Evolutionary conservation across 2,329 filamentous ascomycete species (phyloP), one percentile per base, ranked within the genome.

Genomic region (Curvularia hawaiiensis): DNA sequence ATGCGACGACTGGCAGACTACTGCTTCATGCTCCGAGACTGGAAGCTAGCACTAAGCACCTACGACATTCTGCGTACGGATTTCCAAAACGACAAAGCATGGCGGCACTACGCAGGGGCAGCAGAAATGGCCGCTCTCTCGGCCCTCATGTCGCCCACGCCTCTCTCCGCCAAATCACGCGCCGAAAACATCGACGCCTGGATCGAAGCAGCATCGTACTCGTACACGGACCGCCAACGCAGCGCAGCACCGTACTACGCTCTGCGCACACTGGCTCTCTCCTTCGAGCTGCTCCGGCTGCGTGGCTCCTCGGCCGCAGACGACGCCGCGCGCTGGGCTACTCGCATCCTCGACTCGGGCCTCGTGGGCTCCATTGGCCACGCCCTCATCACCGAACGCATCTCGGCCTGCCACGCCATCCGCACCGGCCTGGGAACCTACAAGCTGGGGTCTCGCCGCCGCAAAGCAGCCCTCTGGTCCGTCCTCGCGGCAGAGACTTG

Each of bases 1-100:
- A 91, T 99, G 86, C 88, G 95, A 35, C 96, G 96, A 72, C 81
- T 99, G 48, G 95, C 91, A 43, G 95, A 99, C 74, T 98, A 94
- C 77, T 89, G 92, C 11, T 96, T 99, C 71, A 97, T 99, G 93
- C 83, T 99, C 38, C 87, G 95, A 31, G 96, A 99, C 76, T 99
- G 90, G 87, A 97, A 96, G 76, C 80, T 99, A 35, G 91, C 95
- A 10, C 86, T 95, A 66, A 92, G 90, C 12, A 97, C 91, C 0
- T 99, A 97, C 73, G 94, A 99, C 56, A 84, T 99, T 5, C 79
- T 99, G 9, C 87, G 92, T 52, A 85, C 88, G 8, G 96, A 99
- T 74, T 99, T 94, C 75, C 88, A 87, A 71, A 95, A 95, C 72
- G 93, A 97, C 74, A 98, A 98, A 76, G 96, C 95, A 1, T 99